A percentile compares a stretch with the other conserved stretches of the same genome.
These are phyloP conservation scores for Achlya hypogyna DNA, from an alignment of 352 stramenopile genomes.

Conservation along the genomic window DNA sequence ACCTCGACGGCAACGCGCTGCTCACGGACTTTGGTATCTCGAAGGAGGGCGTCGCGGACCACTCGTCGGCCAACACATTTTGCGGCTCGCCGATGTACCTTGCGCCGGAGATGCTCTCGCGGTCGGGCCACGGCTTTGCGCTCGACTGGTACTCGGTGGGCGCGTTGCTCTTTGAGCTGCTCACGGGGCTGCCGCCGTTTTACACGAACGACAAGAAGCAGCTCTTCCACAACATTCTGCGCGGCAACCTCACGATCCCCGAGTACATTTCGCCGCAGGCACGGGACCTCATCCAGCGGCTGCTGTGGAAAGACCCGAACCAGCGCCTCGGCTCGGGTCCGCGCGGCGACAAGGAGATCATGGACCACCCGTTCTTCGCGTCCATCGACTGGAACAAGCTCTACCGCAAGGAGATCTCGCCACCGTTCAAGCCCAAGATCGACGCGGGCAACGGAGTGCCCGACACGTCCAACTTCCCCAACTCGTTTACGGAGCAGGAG, in stretches of 20 bases:
- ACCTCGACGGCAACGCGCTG: slow-evolving; percentile 69
- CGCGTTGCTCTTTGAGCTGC: slow-evolving; percentile 65
- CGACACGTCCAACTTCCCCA: slow-evolving; percentile 80
- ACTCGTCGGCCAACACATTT: slow-evolving; percentile 80
- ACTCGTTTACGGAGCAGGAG: slow-evolving; percentile 78
- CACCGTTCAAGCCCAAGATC: slow-evolving; percentile 82
- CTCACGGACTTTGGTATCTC: slow-evolving; percentile 83
- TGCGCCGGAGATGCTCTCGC: slow-evolving; percentile 72
- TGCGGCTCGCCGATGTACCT: slow-evolving; percentile 82
- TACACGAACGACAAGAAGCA: slow-evolving; percentile 87
- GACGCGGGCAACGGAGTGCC: slow-evolving; percentile 45
- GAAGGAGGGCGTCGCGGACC: slow-evolving; percentile 80
- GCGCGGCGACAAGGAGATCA: slow-evolving; percentile 72
- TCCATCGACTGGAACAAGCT: slow-evolving; percentile 81
- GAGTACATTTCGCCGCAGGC: slow-evolving; percentile 69
- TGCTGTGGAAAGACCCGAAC: slow-evolving; percentile 73
- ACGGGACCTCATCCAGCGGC: slow-evolving; percentile 64
- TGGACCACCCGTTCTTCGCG: slow-evolving; percentile 77
- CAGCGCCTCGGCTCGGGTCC: slow-evolving; percentile 65
- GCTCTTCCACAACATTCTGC: slow-evolving; percentile 85
- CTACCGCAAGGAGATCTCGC: slow-evolving; percentile 61
- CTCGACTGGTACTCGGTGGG: slow-evolving; percentile 82
- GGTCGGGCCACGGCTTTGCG: slow-evolving; percentile 70
- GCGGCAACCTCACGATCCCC: slow-evolving; percentile 67
- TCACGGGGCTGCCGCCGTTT: slow-evolving; percentile 77